Evolutionary conservation across 1,139 yeast genomes (phyloP).

Genomic region (Nakaseomyces bracarensis): DNA sequence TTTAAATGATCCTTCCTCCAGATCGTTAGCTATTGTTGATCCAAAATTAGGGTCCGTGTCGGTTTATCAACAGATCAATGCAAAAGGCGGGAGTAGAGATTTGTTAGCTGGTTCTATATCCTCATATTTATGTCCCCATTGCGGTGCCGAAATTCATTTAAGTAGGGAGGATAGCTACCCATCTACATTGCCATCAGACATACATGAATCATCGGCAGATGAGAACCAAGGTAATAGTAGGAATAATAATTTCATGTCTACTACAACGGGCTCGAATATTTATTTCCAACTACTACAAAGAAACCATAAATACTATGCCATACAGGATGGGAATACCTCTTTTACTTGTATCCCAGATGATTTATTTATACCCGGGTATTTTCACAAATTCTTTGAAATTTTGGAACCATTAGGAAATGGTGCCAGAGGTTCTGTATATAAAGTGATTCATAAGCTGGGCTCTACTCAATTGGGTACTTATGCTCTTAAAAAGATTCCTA

Average conservation of each 20-base stretch:
- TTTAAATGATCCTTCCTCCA: constrained; percentile 25
- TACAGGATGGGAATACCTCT: constrained; percentile 6
- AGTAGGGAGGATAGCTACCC: not conserved
- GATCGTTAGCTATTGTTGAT: constrained; percentile 28
- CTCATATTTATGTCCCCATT: constrained; percentile 16
- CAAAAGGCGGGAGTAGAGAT: not conserved
- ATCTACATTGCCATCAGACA: not conserved
- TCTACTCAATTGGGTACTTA: constrained; percentile 68
- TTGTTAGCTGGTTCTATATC: constrained; percentile 10
- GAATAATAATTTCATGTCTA: constrained; percentile 2
- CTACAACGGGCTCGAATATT: constrained; percentile 4
- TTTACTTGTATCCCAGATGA: constrained; percentile 21
- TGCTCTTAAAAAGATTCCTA: constrained; percentile 77
- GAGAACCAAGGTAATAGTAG: not conserved
- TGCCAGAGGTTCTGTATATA: constrained; percentile 73
- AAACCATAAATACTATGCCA: constrained; percentile 13
- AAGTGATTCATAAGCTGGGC: constrained; percentile 65
- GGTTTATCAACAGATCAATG: constrained; percentile 17
- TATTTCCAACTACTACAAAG: constrained; percentile 13
- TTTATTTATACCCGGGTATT: constrained; percentile 67
- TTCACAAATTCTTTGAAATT: constrained; percentile 54
- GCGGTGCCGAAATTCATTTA: constrained; percentile 13
- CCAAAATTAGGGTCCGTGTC: constrained; percentile 24
- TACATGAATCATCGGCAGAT: no score
- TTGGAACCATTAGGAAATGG: constrained; percentile 60